Base-by-base conservation (phyloP, 164 flowering plant genomes). In the Aristolochia californica region DNA sequence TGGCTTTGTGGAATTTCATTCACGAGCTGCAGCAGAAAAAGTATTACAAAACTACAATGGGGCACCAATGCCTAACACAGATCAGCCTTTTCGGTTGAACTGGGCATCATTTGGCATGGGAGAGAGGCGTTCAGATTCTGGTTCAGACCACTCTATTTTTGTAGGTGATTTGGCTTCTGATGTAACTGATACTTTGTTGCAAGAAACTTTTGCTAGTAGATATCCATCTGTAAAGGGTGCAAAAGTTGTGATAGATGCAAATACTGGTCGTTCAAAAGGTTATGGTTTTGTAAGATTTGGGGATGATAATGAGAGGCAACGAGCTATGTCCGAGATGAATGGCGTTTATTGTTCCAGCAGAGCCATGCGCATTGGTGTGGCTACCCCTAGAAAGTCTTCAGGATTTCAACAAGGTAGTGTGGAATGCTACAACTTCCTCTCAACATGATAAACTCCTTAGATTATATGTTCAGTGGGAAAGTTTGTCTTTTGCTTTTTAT, bases 261-360 rank as follows among this genome's bases (percentile, higher is more conserved):
- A 78, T 68, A 91, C 97, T 55, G 98, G 98, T 27, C 90, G 95
- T 17, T 91, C 98, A 48, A 91, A 91, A 67, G 97, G 97, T 43
- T 91, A 91, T 66, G 97, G 97, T 12, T 91, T 91, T 74, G 98
- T 91, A 58, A 79, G 98, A 72, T 91, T 91, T 79, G 97, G 88
- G 54, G 98, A 91, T 72, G 98, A 91, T 55, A 71, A 58, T 70
- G 98, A 91, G 68, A 82, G 81, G 64, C 21, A 86, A 17, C 80
- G 76, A 59, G 96, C 98, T 53, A 80, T 93, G 85, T 78, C 83
- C 43, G 97, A 89, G 62, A 93, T 93, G 98, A 85, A 87, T 66
- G 98, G 98, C 48, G 80, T 71, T 13, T 81, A 78, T 56, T 93
- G 98, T 71, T 85, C 91, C 20, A 87, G 80, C 73, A 87, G 98